Evolutionary conservation across 2,329 filamentous ascomycete genomes (phyloP).

Genomic region (Macroventuria anomochaeta): DNA sequence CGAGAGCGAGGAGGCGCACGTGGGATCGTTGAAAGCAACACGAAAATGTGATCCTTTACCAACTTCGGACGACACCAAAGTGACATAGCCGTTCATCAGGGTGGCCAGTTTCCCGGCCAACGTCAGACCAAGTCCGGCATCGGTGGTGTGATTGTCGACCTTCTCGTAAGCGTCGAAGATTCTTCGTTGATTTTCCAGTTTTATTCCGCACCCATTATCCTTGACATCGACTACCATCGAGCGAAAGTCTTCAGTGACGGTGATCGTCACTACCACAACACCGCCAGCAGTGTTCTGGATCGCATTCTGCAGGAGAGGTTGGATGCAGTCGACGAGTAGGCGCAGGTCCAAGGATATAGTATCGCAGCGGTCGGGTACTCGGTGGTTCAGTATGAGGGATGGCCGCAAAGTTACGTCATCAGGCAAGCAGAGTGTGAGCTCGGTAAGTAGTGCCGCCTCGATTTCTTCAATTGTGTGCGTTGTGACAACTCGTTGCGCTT

Average conservation of each 20-base stretch:
- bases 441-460: slow-evolving; percentile 42
- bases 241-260: slow-evolving; percentile 37
- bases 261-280: slow-evolving; percentile 46
- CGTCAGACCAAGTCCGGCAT: slow-evolving; percentile 54
- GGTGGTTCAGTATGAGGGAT: slow-evolving; percentile 45
- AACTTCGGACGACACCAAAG: slow-evolving; percentile 47
- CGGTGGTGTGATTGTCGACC: slow-evolving; percentile 45
- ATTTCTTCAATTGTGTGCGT: slow-evolving; percentile 43
- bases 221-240: slow-evolving; percentile 50
- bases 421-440: slow-evolving; percentile 37
- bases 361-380: slow-evolving; percentile 36
- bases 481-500: slow-evolving; percentile 25
- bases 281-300: slow-evolving; percentile 52
- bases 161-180: slow-evolving; percentile 57
- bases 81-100: slow-evolving; percentile 49
- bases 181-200: slow-evolving; percentile 41
- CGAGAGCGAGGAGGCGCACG: slow-evolving; percentile 30
- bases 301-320: slow-evolving; percentile 53
- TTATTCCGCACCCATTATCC: slow-evolving; percentile 54
- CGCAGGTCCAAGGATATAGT: slow-evolving; percentile 48
- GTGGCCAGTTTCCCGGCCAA: slow-evolving; percentile 52
- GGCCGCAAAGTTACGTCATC: slow-evolving; percentile 37
- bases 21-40: slow-evolving; percentile 38
- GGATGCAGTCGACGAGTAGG: slow-evolving; percentile 53
- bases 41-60: slow-evolving; percentile 53